These are phyloP conservation scores for Colletotrichum kahawae DNA, from an alignment of 2,329 filamentous ascomycete species.

Conservation along the genomic window DNA sequence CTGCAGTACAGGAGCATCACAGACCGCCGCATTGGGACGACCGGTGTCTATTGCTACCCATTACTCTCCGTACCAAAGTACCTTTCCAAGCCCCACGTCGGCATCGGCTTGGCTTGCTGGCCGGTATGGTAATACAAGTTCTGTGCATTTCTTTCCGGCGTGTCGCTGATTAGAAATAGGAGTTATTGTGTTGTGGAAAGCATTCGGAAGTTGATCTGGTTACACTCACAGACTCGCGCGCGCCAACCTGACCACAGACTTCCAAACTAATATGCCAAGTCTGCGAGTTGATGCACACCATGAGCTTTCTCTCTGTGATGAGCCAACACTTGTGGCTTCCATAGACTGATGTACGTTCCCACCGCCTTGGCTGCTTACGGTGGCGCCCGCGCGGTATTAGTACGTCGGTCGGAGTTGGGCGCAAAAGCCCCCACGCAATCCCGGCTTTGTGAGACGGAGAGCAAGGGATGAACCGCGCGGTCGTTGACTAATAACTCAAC, in stretches of 20 bases:
- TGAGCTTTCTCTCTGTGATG: neutral
- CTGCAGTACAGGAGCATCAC: neutral
- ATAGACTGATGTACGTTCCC: neutral
- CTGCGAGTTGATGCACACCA: neutral
- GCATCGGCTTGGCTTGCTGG: neutral
- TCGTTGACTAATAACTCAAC: neutral
- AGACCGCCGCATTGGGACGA: neutral
- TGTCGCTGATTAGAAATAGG: neutral
- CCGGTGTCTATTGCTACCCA: neutral
- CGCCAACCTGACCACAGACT: neutral
- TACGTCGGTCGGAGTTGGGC: neutral
- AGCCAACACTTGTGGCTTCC: neutral
- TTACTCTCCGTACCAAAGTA: neutral
- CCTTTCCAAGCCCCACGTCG: neutral
- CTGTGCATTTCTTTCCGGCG: neutral
- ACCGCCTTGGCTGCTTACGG: neutral
- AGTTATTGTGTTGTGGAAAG: neutral
- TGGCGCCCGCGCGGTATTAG: neutral
- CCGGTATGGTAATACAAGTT: neutral
- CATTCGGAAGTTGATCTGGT: neutral
- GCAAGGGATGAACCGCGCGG: conserved; percentile 1
- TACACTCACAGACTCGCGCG: neutral
- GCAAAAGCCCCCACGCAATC: neutral
- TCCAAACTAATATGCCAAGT: neutral
- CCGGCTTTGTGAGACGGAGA: neutral